Evolutionary conservation across 129 eudicot genomes (phyloP).

Genomic region (Solidago caesia): DNA sequence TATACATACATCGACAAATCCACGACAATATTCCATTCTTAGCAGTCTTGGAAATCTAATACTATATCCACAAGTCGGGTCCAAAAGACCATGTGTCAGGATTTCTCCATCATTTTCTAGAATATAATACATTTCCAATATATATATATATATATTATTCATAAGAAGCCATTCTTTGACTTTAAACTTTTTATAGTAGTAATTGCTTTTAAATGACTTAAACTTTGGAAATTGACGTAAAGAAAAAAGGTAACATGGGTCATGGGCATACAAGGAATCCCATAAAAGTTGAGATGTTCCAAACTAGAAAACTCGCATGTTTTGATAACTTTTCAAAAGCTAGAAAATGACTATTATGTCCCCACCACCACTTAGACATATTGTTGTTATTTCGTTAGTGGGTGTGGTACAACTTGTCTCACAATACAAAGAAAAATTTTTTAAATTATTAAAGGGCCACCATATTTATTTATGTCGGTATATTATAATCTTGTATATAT

Average conservation of each 20-base stretch:
- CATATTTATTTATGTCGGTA: conserved; percentile 12
- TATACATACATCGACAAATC: not conserved
- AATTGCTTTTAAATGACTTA: not conserved
- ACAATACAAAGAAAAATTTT: not conserved
- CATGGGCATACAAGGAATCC: conserved; percentile 13
- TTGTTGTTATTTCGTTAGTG: conserved; percentile 24
- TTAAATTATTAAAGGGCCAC: conserved; percentile 13
- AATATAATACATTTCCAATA: not conserved
- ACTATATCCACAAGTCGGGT: not conserved
- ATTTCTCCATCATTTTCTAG: not conserved
- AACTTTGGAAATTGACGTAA: not conserved
- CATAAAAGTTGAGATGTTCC: conserved; percentile 40
- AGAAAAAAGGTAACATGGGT: conserved; percentile 22
- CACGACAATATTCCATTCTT: not conserved
- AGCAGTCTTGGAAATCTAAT: not conserved
- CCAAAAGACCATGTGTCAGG: not conserved
- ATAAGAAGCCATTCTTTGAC: too few relatives aligned
- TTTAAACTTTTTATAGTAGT: too few relatives aligned
- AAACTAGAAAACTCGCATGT: conserved; percentile 37
- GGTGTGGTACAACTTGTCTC: conserved; percentile 22
- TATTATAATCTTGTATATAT: not conserved
- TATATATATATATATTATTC: too few relatives aligned
- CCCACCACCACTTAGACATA: conserved; percentile 37
- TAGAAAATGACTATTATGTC: conserved; percentile 38
- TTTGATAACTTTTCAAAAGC: conserved; percentile 25